phyloP scores from a whole-genome alignment of 768 basidiomycete species.

The Lentinula detonsa region DNA sequence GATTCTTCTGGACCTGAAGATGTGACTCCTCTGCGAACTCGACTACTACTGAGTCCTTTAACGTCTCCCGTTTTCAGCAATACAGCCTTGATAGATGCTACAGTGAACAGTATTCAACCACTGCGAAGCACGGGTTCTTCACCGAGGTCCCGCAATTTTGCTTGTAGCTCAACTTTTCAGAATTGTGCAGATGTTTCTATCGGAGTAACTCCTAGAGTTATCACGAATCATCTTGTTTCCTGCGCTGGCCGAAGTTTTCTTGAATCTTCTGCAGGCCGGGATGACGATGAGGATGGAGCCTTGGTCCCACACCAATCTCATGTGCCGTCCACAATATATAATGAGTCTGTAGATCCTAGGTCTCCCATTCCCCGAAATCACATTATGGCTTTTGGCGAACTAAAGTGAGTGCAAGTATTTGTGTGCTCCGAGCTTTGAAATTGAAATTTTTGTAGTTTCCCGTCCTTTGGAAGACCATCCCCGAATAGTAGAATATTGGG shows the following conservation, averaged over 20 bases:
- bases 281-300: too few species aligned
- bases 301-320: constrained; percentile 1
- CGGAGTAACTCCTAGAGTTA: not conserved
- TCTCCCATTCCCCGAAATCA: not conserved
- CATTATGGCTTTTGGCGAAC: not conserved
- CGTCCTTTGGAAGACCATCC: constrained; percentile 2
- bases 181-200: not conserved
- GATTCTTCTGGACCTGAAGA: constrained; percentile 6
- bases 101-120: not conserved
- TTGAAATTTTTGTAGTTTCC: not conserved
- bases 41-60: constrained; percentile 4
- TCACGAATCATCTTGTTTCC: not conserved
- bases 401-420: not conserved
- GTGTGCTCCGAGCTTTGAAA: too few species aligned
- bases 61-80: not conserved
- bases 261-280: too few species aligned
- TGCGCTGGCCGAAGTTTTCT: not conserved
- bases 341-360: not conserved
- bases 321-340: not conserved
- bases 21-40: not conserved
- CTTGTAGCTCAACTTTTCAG: not conserved
- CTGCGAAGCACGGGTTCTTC: not conserved
- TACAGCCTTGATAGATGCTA: not conserved
- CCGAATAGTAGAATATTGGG: not conserved
- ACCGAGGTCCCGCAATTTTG: not conserved